Base-by-base conservation (phyloP, 2,329 filamentous ascomycete species). In the Aplosporella prunicola region DNA sequence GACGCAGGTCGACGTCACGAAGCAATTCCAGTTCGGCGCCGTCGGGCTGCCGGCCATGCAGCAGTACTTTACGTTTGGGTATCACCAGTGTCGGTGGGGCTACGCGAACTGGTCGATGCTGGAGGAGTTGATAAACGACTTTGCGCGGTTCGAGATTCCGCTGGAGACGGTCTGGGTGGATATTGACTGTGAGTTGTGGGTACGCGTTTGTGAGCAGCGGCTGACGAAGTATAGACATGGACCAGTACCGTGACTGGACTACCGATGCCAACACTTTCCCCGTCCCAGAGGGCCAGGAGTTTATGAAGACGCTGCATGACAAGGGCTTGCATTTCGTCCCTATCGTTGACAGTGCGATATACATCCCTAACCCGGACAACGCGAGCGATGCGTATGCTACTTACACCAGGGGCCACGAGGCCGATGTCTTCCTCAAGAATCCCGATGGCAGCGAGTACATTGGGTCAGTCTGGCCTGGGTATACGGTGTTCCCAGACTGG, bases 1-100 rank as follows among this genome's bases (percentile, higher is more conserved):
- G 0, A 76, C 69, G 0, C 78, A 79, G 40, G 67, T 72, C 5
- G 72, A 79, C 9, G 77, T 87, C 16, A 82, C 76, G 11, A 76
- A 74, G 53, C 71, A 80, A 25, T 91, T 89, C 52, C 78, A 83
- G 44, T 58, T 63, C 40, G 77, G 72, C 36, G 72, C 78, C 2
- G 66, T 80, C 35, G 83, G 84, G 0, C 62, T 83, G 5, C 83
- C 84, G 1, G 78, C 78, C 0, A 78, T 89, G 75, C 80, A 88
- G 52, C 78, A 82, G 47, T 91, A 91, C 61, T 89, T 76, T 68
- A 76, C 79, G 0, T 76, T 93, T 43, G 86, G 86, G 1, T 89
- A 72, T 53, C 85, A 93, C 46, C 84, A 93, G 54, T 89, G 83
- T 49, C 72, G 82, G 42, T 91, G 84, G 78, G 85, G 84, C 1